A percentile compares a stretch with the other conserved stretches of the same genome.
These are phyloP conservation scores for Leccinellum rugosiceps DNA, from an alignment of 768 basidiomycete species.

Conservation along the genomic window DNA sequence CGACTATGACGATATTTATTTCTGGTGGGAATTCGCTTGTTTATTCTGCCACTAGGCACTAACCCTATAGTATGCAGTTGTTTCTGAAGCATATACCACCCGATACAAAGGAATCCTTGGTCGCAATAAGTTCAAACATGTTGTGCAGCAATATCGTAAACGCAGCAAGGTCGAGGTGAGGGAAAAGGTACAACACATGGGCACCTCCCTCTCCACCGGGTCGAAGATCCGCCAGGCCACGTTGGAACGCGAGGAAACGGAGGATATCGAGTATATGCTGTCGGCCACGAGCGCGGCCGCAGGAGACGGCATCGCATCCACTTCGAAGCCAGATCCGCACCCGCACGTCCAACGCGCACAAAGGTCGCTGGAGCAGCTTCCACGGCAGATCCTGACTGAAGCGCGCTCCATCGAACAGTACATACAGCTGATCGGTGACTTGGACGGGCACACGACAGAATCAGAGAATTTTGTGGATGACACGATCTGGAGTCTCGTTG, in stretches of 20 bases:
- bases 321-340: not conserved
- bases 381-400: slow-evolving; percentile 36
- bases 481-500: slow-evolving; percentile 34
- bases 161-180: slow-evolving; percentile 18
- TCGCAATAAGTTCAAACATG: slow-evolving; percentile 42
- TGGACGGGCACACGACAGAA: slow-evolving; percentile 6
- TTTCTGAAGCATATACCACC: slow-evolving; percentile 63
- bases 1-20: slow-evolving; percentile 70
- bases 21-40: slow-evolving; percentile 46
- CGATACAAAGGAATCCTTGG: slow-evolving; percentile 60
- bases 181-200: slow-evolving; percentile 8
- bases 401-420: slow-evolving; percentile 40
- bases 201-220: not conserved
- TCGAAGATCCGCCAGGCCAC: not conserved
- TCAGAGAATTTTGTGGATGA: slow-evolving; percentile 6
- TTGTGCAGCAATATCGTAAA: slow-evolving; percentile 44
- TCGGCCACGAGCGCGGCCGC: not conserved
- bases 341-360: slow-evolving; percentile 20
- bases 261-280: not conserved
- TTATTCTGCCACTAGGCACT: not conserved
- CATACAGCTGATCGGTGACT: slow-evolving; percentile 33
- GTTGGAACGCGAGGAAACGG: not conserved
- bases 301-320: not conserved
- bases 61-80: slow-evolving; percentile 38
- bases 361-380: slow-evolving; percentile 37